A percentile compares a stretch with the other conserved stretches of the same genome.
These are phyloP conservation scores for Neltuma alba DNA, from an alignment of 306 rosid species.

Conservation along the genomic window DNA sequence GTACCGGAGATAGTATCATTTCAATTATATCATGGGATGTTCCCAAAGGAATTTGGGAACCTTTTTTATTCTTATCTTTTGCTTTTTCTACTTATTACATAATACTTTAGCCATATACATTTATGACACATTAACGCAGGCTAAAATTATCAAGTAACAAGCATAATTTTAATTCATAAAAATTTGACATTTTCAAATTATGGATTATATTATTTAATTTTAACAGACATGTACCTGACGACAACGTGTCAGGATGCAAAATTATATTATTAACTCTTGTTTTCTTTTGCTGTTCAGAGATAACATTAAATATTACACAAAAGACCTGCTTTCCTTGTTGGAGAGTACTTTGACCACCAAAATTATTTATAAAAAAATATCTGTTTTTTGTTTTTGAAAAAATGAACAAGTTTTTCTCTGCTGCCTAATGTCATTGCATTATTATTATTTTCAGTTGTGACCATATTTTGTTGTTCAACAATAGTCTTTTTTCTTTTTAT, in stretches of 20 bases:
- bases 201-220: not conserved
- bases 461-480: too few relatives aligned
- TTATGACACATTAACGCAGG: too few relatives aligned
- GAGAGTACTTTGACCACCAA: not conserved
- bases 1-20: too few relatives aligned
- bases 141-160: not conserved
- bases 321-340: not conserved
- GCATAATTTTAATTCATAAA: not conserved
- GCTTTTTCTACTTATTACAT: too few relatives aligned
- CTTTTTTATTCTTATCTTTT: too few relatives aligned
- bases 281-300: not conserved
- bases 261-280: not conserved
- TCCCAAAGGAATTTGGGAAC: too few relatives aligned
- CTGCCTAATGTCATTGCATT: too few relatives aligned
- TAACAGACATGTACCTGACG: not conserved
- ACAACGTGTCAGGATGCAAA: not conserved
- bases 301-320: not conserved
- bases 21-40: too few relatives aligned
- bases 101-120: not conserved
- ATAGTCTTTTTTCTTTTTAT: too few relatives aligned
- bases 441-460: too few relatives aligned
- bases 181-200: not conserved
- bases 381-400: too few relatives aligned
- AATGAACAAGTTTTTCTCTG: not conserved
- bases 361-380: not conserved